Conservation (phyloP, 257 asterid species). For the Vinca minor region DNA sequence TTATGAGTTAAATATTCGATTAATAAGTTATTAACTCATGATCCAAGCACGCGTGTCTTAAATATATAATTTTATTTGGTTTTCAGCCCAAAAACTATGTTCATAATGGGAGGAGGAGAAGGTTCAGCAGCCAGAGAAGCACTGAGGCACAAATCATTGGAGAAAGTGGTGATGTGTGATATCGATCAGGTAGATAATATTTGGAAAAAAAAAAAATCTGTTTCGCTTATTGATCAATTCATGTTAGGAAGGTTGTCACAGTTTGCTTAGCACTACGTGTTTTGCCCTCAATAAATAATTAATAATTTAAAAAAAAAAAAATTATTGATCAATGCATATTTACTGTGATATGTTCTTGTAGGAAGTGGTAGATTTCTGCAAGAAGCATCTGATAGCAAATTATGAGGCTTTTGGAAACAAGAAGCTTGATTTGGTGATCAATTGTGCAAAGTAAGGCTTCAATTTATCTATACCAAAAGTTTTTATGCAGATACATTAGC, state of each 20-base stretch:
- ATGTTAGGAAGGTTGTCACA: no score
- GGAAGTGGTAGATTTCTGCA: conserved; percentile 94
- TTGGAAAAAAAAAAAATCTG: no score
- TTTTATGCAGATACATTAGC: no score
- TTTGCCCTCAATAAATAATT: no score
- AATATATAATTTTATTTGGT: no score
- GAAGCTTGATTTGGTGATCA: conserved; percentile 79
- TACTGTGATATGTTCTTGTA: conserved; percentile 25
- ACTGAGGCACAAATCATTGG: conserved; percentile 63
- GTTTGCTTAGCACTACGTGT: no score
- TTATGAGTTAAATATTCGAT: no score
- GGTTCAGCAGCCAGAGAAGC: conserved; percentile 98
- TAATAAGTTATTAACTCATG: no score
- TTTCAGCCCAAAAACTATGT: conserved; percentile 64
- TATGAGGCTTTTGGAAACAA: conserved; percentile 63
- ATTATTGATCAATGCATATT: background rate
- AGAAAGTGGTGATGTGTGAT: conserved; percentile 93
- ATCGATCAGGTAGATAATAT: conserved; percentile 75
- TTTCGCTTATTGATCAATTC: no score
- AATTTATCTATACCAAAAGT: no score
- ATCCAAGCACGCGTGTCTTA: no score
- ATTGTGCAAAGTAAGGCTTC: conserved; percentile 70
- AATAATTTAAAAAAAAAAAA: no score
- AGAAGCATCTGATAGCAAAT: conserved; percentile 68
- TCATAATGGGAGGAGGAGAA: conserved; percentile 98